These are phyloP conservation scores for Petunia axillaris DNA, from an alignment of 257 asterid genomes.

Conservation along the genomic window DNA sequence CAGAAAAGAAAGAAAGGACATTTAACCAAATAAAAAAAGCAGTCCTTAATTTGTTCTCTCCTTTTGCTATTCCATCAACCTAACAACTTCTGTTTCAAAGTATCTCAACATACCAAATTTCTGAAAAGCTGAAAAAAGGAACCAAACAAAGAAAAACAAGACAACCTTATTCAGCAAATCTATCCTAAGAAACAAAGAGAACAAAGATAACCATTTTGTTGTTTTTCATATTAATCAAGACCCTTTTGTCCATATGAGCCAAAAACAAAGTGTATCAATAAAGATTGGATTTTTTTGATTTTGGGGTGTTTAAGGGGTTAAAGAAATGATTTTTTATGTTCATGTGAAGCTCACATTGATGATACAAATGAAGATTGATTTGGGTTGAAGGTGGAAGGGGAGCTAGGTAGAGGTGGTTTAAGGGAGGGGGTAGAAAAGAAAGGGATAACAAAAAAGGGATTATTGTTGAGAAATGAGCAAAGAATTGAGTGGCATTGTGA, in stretches of 20 bases:
- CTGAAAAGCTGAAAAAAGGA: slow-evolving; percentile 26
- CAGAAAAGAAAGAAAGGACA: not conserved
- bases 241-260: not conserved
- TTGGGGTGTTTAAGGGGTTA: not conserved
- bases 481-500: slow-evolving; percentile 77
- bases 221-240: slow-evolving; percentile 22
- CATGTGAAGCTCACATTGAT: slow-evolving; percentile 34
- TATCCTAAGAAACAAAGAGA: slow-evolving; percentile 21
- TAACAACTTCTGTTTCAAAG: slow-evolving; percentile 32
- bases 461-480: slow-evolving; percentile 63
- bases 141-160: slow-evolving; percentile 10
- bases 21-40: slow-evolving; percentile 34
- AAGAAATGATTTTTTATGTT: slow-evolving; percentile 30
- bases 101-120: slow-evolving; percentile 25
- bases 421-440: slow-evolving; percentile 18
- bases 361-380: slow-evolving; percentile 43
- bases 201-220: slow-evolving; percentile 12
- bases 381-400: slow-evolving; percentile 36
- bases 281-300: slow-evolving; percentile 20
- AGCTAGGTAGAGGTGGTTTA: not conserved
- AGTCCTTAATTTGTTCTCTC: slow-evolving; percentile 29
- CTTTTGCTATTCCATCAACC: slow-evolving; percentile 45
- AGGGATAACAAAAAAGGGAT: slow-evolving; percentile 24
- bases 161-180: slow-evolving; percentile 34
- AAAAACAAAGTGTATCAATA: not conserved